These are phyloP conservation scores for Brassica cretica DNA, from an alignment of 345 rosid genomes.

Conservation along the genomic window DNA sequence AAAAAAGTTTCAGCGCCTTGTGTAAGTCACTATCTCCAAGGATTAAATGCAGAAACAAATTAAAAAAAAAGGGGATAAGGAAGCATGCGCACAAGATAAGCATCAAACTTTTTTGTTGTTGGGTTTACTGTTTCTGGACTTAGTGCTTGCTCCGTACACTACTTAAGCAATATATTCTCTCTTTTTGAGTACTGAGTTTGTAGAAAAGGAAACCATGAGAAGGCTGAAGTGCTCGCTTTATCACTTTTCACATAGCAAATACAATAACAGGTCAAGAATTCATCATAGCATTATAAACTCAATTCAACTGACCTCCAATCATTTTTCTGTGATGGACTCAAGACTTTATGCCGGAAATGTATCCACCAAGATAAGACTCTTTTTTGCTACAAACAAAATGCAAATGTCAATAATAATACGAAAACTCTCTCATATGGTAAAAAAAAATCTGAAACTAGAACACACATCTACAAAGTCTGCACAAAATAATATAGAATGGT, in stretches of 20 bases:
- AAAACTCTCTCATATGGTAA: not conserved
- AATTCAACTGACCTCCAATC: not conserved
- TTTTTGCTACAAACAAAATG: not conserved
- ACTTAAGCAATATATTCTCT: not conserved
- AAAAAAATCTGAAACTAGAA: not conserved
- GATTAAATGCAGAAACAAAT: not conserved
- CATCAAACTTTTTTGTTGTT: constrained; percentile 1
- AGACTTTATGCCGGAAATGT: not conserved
- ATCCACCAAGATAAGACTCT: not conserved
- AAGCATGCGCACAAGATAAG: constrained; percentile 33
- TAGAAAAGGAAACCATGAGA: constrained; percentile 12
- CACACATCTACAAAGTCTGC: too few relatives aligned
- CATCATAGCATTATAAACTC: constrained; percentile 16
- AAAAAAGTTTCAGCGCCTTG: not conserved
- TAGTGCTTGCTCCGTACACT: constrained; percentile 4
- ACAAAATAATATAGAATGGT: too few relatives aligned
- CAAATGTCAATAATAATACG: not conserved
- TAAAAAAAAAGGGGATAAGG: not conserved
- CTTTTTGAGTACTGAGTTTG: constrained; percentile 1
- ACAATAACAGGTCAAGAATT: constrained; percentile 9
- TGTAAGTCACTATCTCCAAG: constrained; percentile 7
- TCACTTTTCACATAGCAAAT: constrained; percentile 10
- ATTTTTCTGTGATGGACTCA: constrained; percentile 2
- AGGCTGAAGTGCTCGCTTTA: constrained; percentile 8
- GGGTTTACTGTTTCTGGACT: constrained; percentile 23